Conservation (phyloP, 163 green algal species). For the Chlamydomonas reinhardtii region DNA sequence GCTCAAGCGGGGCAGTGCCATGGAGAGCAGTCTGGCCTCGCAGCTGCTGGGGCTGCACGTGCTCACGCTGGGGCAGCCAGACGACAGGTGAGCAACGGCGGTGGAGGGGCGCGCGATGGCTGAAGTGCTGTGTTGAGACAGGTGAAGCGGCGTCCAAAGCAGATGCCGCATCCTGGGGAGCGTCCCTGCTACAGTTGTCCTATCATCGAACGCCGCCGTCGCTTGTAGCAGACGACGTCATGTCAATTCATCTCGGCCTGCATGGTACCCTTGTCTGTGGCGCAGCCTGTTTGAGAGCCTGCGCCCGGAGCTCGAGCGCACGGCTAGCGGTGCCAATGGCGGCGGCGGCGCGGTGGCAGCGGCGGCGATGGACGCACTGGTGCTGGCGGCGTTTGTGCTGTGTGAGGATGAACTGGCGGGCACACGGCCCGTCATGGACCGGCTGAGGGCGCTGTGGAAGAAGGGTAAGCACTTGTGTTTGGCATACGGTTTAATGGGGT, state of each 20-base stretch:
- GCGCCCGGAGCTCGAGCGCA: slow-evolving; percentile 61
- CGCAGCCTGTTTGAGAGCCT: slow-evolving; percentile 58
- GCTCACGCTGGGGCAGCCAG: slow-evolving; percentile 11
- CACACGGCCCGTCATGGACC: slow-evolving; percentile 60
- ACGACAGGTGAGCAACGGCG: slow-evolving; percentile 28
- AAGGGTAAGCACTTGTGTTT: slow-evolving; percentile 47
- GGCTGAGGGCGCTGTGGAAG: slow-evolving; percentile 55
- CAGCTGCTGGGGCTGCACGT: slow-evolving; percentile 46
- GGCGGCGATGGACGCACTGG: slow-evolving; percentile 68
- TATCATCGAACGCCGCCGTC: too few relatives aligned
- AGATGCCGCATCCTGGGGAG: too few relatives aligned
- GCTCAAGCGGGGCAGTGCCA: neutral
- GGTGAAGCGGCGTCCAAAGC: too few relatives aligned
- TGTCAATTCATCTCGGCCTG: neutral
- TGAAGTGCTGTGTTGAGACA: too few relatives aligned
- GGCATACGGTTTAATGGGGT: too few relatives aligned
- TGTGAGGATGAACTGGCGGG: slow-evolving; percentile 58
- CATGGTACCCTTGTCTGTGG: too few relatives aligned
- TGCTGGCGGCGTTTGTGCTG: slow-evolving; percentile 72
- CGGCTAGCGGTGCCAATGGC: slow-evolving; percentile 49
- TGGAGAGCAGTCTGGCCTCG: slow-evolving; percentile 18
- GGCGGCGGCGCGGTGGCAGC: slow-evolving; percentile 10
- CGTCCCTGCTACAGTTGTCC: too few relatives aligned
- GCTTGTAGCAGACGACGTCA: too few relatives aligned
- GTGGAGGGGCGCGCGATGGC: too few relatives aligned